These are phyloP conservation scores for Cylindrotheca closterium DNA, from an alignment of 108 stramenopile genomes.

Conservation along the genomic window DNA sequence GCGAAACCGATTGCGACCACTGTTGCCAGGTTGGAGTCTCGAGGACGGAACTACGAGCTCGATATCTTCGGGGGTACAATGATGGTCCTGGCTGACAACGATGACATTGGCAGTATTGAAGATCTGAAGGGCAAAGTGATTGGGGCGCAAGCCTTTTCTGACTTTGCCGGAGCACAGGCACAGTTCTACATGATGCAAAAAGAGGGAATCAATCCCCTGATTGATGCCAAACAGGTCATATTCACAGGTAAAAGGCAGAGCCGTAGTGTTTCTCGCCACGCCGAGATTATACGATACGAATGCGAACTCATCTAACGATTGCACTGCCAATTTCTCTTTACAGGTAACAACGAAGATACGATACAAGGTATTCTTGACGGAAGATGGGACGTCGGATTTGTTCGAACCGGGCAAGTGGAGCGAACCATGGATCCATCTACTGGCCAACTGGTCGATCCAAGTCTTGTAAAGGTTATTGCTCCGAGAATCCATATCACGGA, in stretches of 20 bases:
- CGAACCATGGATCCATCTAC: conserved; percentile 10
- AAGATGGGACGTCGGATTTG: conserved; percentile 39
- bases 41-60: conserved; percentile 1
- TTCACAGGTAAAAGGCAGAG: conserved; percentile 23
- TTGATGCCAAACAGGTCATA: conserved; percentile 33
- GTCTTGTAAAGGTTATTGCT: conserved; percentile 26
- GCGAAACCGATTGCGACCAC: conserved; percentile 19
- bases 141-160: conserved; percentile 23
- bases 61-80: conserved; percentile 27
- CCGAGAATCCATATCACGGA: conserved; percentile 20
- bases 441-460: conserved; percentile 17
- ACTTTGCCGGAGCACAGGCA: conserved; percentile 31
- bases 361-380: conserved; percentile 32
- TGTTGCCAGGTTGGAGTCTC: background rate
- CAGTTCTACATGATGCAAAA: conserved; percentile 35
- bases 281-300: background rate
- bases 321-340: background rate
- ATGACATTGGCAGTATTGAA: conserved; percentile 15
- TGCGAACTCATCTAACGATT: background rate
- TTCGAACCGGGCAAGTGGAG: conserved; percentile 40
- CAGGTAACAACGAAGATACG: conserved; percentile 17
- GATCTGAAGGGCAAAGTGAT: conserved; percentile 33
- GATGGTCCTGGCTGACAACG: conserved; percentile 5
- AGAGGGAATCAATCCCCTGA: conserved; percentile 24
- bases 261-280: background rate